phyloP scores from a whole-genome alignment of 2,329 filamentous ascomycete species.

The Colletotrichum lentis region DNA sequence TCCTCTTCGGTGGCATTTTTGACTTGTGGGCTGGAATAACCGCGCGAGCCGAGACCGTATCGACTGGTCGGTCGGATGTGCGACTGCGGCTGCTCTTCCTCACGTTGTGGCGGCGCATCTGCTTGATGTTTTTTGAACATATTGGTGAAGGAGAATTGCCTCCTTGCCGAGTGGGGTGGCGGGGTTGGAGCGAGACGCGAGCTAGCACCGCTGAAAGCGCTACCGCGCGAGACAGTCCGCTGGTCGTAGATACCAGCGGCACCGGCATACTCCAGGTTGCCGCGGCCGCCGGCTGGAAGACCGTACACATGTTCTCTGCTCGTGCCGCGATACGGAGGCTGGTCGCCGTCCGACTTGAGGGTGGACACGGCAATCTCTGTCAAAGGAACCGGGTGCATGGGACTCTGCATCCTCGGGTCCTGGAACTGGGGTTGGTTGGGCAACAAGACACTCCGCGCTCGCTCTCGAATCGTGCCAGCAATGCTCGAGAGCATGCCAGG shows the following conservation, averaged over 20 bases:
- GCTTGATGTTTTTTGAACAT: conserved; percentile 71
- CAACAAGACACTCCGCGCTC: conserved; percentile 53
- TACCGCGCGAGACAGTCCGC: conserved; percentile 50
- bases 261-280: conserved; percentile 59
- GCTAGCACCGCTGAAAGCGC: conserved; percentile 53
- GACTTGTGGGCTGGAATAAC: conserved; percentile 52
- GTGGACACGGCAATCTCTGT: conserved; percentile 65
- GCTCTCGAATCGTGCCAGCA: conserved; percentile 62
- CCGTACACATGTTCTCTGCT: conserved; percentile 57
- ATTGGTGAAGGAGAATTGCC: conserved; percentile 93
- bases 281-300: conserved; percentile 52
- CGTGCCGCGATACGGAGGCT: conserved; percentile 50
- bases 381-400: conserved; percentile 68
- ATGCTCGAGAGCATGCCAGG: conserved; percentile 63
- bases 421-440: conserved; percentile 53
- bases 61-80: conserved; percentile 32
- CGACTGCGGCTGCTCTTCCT: conserved; percentile 39
- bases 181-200: conserved; percentile 64
- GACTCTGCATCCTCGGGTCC: conserved; percentile 57
- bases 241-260: conserved; percentile 52
- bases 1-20: conserved; percentile 81
- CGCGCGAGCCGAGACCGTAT: conserved; percentile 46
- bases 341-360: conserved; percentile 56
- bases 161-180: conserved; percentile 67
- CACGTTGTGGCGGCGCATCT: conserved; percentile 38